Percentiles rank a stretch among this genome's conserved stretches.
phyloP scores from a whole-genome alignment of 2,329 filamentous ascomycete genomes.

The Aureobasidium sp. region DNA sequence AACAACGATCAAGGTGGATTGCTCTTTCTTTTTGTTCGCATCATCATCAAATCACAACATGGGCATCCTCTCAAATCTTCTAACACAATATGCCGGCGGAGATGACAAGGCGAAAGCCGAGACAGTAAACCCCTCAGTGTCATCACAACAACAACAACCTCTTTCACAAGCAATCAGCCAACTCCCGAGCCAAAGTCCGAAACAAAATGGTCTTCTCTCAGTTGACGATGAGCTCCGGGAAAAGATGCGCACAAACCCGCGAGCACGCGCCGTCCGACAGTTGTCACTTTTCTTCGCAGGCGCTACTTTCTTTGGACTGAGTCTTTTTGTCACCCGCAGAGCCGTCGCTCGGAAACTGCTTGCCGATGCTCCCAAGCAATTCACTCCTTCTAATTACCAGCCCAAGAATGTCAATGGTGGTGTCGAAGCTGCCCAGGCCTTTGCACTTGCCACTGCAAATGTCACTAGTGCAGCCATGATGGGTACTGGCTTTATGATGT shows the following conservation, averaged over 20 bases:
- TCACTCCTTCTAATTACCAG: slow-evolving; percentile 53
- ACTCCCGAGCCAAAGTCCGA: not conserved
- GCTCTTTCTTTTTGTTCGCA: not conserved
- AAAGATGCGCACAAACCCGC: slow-evolving; percentile 15
- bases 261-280: slow-evolving; percentile 25
- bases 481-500: slow-evolving; percentile 64
- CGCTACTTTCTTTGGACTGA: slow-evolving; percentile 65
- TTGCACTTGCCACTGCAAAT: slow-evolving; percentile 82
- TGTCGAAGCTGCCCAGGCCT: slow-evolving; percentile 71
- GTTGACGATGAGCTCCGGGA: slow-evolving; percentile 12
- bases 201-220: slow-evolving; percentile 13
- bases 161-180: not conserved
- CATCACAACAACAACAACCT: not conserved
- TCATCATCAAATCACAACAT: not conserved
- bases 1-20: slow-evolving; percentile 2
- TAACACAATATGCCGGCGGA: not conserved
- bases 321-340: slow-evolving; percentile 57
- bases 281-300: slow-evolving; percentile 62
- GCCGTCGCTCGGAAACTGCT: slow-evolving; percentile 58
- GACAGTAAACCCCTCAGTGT: not conserved
- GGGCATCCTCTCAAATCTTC: slow-evolving; percentile 9
- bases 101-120: slow-evolving; percentile 1
- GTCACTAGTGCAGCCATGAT: slow-evolving; percentile 70
- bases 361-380: slow-evolving; percentile 62
- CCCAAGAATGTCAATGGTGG: slow-evolving; percentile 52